Percentiles rank a stretch among this genome's conserved stretches.
phyloP scores from a whole-genome alignment of 2,329 filamentous ascomycete genomes.

The Colletotrichum noveboracense region DNA sequence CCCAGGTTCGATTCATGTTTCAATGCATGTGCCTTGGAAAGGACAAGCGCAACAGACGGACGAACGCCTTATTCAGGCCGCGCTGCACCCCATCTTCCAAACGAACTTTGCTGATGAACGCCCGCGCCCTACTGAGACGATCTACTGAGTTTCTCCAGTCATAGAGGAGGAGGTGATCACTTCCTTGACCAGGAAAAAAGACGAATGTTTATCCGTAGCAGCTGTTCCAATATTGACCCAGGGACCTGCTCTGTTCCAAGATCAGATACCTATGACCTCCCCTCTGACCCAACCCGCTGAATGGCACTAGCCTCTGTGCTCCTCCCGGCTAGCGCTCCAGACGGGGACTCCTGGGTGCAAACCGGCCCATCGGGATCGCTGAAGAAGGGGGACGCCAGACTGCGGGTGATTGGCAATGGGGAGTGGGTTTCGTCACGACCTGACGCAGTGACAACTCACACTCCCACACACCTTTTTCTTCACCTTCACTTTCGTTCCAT shows the following conservation, averaged over 20 bases:
- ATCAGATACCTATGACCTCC: background rate
- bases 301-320: background rate
- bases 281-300: background rate
- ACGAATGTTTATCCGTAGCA: background rate
- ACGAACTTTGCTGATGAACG: background rate
- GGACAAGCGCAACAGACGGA: background rate
- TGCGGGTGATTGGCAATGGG: constrained; percentile 5
- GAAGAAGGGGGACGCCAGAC: constrained; percentile 5
- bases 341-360: background rate
- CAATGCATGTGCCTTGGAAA: background rate
- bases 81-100: background rate
- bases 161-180: background rate
- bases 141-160: background rate
- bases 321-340: background rate
- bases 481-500: background rate
- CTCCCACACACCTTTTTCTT: constrained; percentile 2
- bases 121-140: background rate
- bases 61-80: background rate
- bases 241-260: background rate
- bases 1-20: background rate
- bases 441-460: constrained; percentile 20
- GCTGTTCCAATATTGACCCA: background rate
- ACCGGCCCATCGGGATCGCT: constrained; percentile 8
- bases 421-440: constrained; percentile 10
- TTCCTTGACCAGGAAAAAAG: background rate